Conservation (phyloP, 192 early-diverging fungal species). For the Backusella parvicylindrica region DNA sequence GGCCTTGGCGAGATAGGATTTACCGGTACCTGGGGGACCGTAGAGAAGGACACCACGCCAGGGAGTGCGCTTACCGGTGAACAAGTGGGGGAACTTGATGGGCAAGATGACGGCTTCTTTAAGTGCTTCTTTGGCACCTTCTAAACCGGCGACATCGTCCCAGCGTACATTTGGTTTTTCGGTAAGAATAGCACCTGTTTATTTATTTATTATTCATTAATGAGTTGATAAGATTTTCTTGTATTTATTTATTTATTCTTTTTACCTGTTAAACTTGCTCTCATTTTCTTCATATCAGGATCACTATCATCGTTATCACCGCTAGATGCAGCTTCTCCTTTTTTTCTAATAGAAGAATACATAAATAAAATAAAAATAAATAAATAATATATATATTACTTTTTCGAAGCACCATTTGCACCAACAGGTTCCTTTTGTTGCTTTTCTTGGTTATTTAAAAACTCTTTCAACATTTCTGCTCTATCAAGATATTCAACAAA, state of each 20-base stretch:
- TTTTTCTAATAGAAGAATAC: constrained; percentile 22
- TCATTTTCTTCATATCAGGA: constrained; percentile 78
- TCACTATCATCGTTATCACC: constrained; percentile 62
- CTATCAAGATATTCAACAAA: constrained; percentile 92
- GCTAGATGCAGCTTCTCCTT: constrained; percentile 16
- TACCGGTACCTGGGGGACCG: constrained; percentile 97
- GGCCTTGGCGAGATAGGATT: constrained; percentile 95
- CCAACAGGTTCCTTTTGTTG: constrained; percentile 61
- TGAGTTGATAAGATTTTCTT: constrained; percentile 4
- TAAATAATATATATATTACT: constrained; percentile 21
- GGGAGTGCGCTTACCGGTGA: constrained; percentile 90
- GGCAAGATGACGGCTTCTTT: constrained; percentile 99
- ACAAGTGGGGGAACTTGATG: constrained; percentile 95
- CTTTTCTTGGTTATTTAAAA: constrained; percentile 68
- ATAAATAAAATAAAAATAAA: neutral
- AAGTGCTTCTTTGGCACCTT: constrained; percentile 91
- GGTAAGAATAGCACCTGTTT: constrained; percentile 76
- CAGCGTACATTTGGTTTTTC: constrained; percentile 97
- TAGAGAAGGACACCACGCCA: constrained; percentile 97
- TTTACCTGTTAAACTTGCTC: constrained; percentile 53
- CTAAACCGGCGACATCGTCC: constrained; percentile 96
- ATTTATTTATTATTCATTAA: neutral
- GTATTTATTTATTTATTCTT: neutral
- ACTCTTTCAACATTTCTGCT: constrained; percentile 92
- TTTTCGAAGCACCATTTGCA: constrained; percentile 44